These are phyloP conservation scores for Jamesozyma piceae DNA, from an alignment of 805 yeast species.

Conservation along the genomic window DNA sequence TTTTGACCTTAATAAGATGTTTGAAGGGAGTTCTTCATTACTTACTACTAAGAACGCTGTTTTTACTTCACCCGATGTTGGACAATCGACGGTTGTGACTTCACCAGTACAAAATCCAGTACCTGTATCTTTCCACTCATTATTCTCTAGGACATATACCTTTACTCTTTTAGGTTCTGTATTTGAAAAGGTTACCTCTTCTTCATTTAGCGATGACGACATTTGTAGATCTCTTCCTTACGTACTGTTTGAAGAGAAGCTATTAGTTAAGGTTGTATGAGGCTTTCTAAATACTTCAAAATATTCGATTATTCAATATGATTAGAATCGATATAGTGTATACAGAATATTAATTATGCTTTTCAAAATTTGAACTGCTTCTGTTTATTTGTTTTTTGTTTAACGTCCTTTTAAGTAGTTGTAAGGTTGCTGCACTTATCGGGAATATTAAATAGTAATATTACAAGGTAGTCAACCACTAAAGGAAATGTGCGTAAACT, in stretches of 20 bases:
- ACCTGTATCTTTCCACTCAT: slow-evolving; percentile 85
- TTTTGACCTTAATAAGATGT: slow-evolving; percentile 51
- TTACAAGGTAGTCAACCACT: background rate
- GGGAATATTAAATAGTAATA: background rate
- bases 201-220: background rate
- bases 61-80: slow-evolving; percentile 10
- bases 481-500: background rate
- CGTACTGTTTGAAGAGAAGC: too few relatives aligned
- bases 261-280: too few relatives aligned
- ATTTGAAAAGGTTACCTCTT: slow-evolving; percentile 7
- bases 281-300: too few relatives aligned
- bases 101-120: slow-evolving; percentile 86
- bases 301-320: too few relatives aligned
- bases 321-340: too few relatives aligned
- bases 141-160: slow-evolving; percentile 74
- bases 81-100: slow-evolving; percentile 16
- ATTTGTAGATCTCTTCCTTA: background rate
- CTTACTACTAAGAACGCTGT: slow-evolving; percentile 59
- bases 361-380: too few relatives aligned
- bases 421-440: too few relatives aligned
- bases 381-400: too few relatives aligned
- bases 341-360: too few relatives aligned
- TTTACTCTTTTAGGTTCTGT: slow-evolving; percentile 69
- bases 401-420: too few relatives aligned
- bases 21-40: slow-evolving; percentile 54